phyloP scores from a whole-genome alignment of 139 green algal genomes.

The Chlorella sp. region DNA sequence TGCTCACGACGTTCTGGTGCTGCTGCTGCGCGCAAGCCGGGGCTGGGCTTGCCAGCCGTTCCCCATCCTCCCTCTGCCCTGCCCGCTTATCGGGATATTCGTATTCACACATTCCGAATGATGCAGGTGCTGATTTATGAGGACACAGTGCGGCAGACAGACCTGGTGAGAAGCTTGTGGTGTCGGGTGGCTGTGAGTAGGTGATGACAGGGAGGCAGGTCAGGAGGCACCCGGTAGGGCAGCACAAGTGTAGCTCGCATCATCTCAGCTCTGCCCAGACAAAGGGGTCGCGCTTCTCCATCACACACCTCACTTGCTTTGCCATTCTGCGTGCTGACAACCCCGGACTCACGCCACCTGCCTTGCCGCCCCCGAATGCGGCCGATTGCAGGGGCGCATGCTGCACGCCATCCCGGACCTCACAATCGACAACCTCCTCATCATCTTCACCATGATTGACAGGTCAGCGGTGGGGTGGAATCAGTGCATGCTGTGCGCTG shows the following conservation, averaged over 20 bases:
- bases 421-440: slow-evolving; percentile 58
- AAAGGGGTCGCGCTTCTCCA: background rate
- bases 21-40: too few species aligned
- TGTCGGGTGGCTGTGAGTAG: background rate
- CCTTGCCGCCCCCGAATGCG: background rate
- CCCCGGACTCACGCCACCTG: background rate
- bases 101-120: background rate
- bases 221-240: too few species aligned
- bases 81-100: too few species aligned
- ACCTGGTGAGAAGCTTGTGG: slow-evolving; percentile 50
- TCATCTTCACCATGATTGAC: slow-evolving; percentile 79
- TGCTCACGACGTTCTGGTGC: too few species aligned
- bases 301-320: background rate
- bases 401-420: slow-evolving; percentile 58
- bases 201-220: background rate
- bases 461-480: background rate
- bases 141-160: slow-evolving; percentile 56
- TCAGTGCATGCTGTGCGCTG: background rate
- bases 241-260: too few species aligned
- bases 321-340: background rate
- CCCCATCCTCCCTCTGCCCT: too few species aligned
- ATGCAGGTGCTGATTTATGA: slow-evolving; percentile 61
- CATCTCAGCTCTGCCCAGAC: too few species aligned
- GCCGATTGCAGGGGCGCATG: slow-evolving; percentile 52
- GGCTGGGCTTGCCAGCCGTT: too few species aligned